These are phyloP conservation scores for Catenaria anguillulae DNA, from an alignment of 371 early-diverging fungal genomes.

Conservation along the genomic window DNA sequence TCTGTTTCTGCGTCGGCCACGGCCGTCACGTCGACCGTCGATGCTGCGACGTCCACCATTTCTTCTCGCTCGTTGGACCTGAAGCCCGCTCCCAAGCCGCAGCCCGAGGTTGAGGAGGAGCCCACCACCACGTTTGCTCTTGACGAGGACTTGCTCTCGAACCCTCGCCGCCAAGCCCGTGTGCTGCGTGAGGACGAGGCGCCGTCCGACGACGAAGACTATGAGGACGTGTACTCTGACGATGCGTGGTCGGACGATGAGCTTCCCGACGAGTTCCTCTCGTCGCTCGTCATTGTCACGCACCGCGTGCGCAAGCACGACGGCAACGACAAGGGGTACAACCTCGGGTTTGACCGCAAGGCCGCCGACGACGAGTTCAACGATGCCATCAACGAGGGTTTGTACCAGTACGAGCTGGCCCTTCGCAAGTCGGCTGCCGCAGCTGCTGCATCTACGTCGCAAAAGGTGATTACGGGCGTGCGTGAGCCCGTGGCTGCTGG, in stretches of 20 bases:
- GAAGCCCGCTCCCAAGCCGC: conserved; percentile 18
- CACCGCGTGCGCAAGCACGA: conserved; percentile 20
- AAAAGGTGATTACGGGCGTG: conserved; percentile 15
- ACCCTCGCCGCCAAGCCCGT: conserved; percentile 12
- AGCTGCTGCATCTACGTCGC: not conserved
- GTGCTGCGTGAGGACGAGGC: conserved; percentile 2
- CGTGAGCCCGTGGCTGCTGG: not conserved
- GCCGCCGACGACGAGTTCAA: conserved; percentile 49
- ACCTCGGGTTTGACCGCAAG: conserved; percentile 43
- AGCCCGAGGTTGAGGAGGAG: conserved; percentile 41
- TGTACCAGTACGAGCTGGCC: conserved; percentile 73
- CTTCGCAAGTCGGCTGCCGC: conserved; percentile 22
- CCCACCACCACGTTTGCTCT: conserved; percentile 47
- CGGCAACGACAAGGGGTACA: conserved; percentile 17
- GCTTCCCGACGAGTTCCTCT: conserved; percentile 3
- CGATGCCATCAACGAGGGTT: conserved; percentile 88
- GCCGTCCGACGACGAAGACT: conserved; percentile 18
- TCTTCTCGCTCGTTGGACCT: no score
- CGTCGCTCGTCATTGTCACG: not conserved
- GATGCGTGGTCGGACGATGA: conserved; percentile 3
- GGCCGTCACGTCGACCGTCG: no score
- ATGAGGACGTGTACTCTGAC: conserved; percentile 55
- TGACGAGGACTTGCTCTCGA: conserved; percentile 48
- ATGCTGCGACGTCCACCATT: conserved; percentile 1
- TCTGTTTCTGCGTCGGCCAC: conserved; percentile 2